Evolutionary conservation across 306 rosid genomes (phyloP), one percentile per base, ranked within the genome.

Genomic region (Prunus mira): DNA sequence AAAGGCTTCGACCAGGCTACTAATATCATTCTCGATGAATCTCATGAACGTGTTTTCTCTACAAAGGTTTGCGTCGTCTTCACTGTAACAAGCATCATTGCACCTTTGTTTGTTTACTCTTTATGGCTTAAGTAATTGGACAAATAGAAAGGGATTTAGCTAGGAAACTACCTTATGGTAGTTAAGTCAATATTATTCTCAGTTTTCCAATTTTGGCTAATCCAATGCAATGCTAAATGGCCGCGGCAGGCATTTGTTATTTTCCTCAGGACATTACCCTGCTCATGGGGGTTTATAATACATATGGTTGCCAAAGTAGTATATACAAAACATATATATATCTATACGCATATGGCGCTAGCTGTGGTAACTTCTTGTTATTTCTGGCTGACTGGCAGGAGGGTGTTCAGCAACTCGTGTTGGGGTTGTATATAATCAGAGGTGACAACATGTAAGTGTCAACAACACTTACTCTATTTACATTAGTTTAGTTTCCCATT

Each of bases 1-100:
- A 95, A 90, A 82, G 99, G 99, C 77, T 95, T 92, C 79, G 99
- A 95, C 79, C 99, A 90, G 91, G 97, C 99, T 62, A 95, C 99
- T 27, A 95, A 95, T 77, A 95, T 92, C n/a, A 95, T 95, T 81
- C 97, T 95, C 20, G 99, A 95, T 78, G 99, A 95, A 78, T 95
- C 97, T 56, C 97, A 90, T 77, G 99, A 95, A 82, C 93, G 97
- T 14, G 99, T 95, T 76, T 95, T 83, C 81, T 95, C 99, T 22
- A 95, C 99, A 58, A 92, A 92, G 97, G 99, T 92, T 81, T 81
- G 81, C 67, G 54, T 58, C 65, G 55, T 50, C 22, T 38, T 38
- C 43, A n/a, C 76, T 38, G 67, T 46, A 38, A 38, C 9, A 38
- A 7, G 2, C 43, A 6, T 38, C 9, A 38, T 7, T 38, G 43